phyloP scores from a whole-genome alignment of 805 yeast genomes.

The Kurtzmaniella fragi region DNA sequence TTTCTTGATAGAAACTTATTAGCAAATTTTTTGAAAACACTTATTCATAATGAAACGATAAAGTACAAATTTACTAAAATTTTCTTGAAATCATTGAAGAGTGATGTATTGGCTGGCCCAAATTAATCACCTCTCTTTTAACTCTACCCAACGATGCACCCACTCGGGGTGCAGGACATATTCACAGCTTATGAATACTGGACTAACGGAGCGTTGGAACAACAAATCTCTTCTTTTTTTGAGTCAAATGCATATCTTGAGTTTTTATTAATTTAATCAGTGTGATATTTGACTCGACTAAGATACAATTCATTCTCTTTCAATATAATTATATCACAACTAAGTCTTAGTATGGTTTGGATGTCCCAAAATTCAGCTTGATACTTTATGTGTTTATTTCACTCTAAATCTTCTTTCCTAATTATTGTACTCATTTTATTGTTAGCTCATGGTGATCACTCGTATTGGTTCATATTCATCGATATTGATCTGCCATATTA shows the following conservation, averaged over 20 bases:
- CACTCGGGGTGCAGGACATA: slow-evolving; percentile 51
- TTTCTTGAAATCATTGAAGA: slow-evolving; percentile 1
- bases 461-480: no score
- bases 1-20: not conserved
- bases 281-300: not conserved
- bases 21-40: slow-evolving; percentile 1
- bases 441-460: no score
- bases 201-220: slow-evolving; percentile 61
- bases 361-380: no score
- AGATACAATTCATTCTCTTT: not conserved
- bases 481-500: no score
- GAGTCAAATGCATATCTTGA: no score
- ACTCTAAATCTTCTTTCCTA: no score
- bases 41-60: not conserved
- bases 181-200: slow-evolving; percentile 19
- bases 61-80: slow-evolving; percentile 5
- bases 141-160: slow-evolving; percentile 45
- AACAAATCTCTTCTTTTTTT: slow-evolving; percentile 11
- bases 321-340: not conserved
- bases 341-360: no score
- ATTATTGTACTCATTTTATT: no score
- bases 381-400: no score
- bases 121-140: not conserved
- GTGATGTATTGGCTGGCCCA: not conserved
- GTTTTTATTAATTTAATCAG: not conserved